phyloP scores from a whole-genome alignment of 768 basidiomycete species.

The Harrya chromipes region DNA sequence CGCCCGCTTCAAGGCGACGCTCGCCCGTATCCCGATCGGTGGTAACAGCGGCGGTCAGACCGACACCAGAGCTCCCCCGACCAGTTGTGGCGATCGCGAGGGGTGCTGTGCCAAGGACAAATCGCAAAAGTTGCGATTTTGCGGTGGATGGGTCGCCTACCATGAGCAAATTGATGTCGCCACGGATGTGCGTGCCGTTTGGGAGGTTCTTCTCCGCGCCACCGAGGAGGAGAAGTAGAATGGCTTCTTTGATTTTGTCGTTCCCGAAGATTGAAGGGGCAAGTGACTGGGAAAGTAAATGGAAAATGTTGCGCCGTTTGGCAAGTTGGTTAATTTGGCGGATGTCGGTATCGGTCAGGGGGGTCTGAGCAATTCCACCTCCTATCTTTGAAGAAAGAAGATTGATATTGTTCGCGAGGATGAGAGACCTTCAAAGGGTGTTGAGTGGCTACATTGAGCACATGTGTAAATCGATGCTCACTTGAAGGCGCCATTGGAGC shows the following conservation, averaged over 20 bases:
- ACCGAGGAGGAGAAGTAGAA: conserved; percentile 89
- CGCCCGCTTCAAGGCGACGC: conserved; percentile 93
- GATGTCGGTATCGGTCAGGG: conserved; percentile 90
- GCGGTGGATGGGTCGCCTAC: conserved; percentile 99
- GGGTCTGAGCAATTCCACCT: conserved; percentile 90
- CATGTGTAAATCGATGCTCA: conserved; percentile 34
- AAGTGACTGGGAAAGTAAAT: conserved; percentile 87
- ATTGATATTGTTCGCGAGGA: conserved; percentile 94
- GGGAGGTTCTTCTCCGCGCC: conserved; percentile 97
- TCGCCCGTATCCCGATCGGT: conserved; percentile 98
- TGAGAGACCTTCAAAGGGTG: conserved; percentile 63
- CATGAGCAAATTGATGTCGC: conserved; percentile 99
- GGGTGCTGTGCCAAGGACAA: conserved; percentile 93
- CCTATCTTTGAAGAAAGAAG: conserved; percentile 92
- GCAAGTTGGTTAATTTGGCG: conserved; percentile 93
- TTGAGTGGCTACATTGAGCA: conserved; percentile 11
- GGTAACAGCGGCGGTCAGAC: conserved; percentile 97
- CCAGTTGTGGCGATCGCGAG: conserved; percentile 98
- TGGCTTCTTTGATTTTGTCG: conserved; percentile 92
- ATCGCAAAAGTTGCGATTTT: conserved; percentile 93
- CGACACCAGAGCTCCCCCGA: conserved; percentile 96
- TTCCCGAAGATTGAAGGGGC: conserved; percentile 98
- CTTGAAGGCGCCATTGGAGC: conserved; percentile 93
- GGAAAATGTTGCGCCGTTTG: conserved; percentile 84
- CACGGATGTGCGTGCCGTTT: conserved; percentile 98